Base-by-base conservation (phyloP, 495 filamentous ascomycete species). In the Aspergillus affinis region DNA sequence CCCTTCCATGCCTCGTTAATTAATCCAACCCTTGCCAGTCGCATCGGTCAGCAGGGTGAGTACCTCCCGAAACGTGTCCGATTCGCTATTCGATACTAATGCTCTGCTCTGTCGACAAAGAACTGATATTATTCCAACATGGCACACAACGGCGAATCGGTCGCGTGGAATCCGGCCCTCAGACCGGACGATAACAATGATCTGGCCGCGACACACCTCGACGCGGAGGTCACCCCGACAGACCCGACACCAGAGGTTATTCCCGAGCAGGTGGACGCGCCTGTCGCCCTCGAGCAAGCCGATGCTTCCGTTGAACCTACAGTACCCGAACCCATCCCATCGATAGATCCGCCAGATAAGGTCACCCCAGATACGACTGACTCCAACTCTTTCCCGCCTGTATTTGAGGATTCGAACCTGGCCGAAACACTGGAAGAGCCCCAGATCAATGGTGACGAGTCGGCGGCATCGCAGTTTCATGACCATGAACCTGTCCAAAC, bases 91-190 rank as follows among this genome's bases (percentile, higher is more conserved):
- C 52, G 4, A 21, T 15, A 23, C 60, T 65, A 57, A 68, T 48
- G 0, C 36, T 20, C 2, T 48, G n/a, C 13, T 4, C 48, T 32
- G 18, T 51, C 18, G 23, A 23, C 55, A 45, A 18, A 58, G 51
- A 51, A 65, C 44, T 60, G 30, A 54, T 48, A 51, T 51, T 32
- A 41, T 59, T 51, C 54, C 58, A 62, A 19, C 45, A 64, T 65
- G 67, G 59, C 67, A 23, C 48, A 64, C 41, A 51, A 47, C 23
- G 69, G 70, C 19, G 65, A 61, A 10, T 55, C 57, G 6, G 63
- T 63, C 45, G 58, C 66, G 1, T 82, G 79, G 79, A 76, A 82
- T 71, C 75, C 77, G 51, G 75, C 78, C 2, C 61, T 72, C 19
- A 65, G 70, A 61, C 69, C 76, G 19, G 73, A 77, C 15, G 61